phyloP scores from a whole-genome alignment of 495 filamentous ascomycete species.

The Penicillium flavigenum region DNA sequence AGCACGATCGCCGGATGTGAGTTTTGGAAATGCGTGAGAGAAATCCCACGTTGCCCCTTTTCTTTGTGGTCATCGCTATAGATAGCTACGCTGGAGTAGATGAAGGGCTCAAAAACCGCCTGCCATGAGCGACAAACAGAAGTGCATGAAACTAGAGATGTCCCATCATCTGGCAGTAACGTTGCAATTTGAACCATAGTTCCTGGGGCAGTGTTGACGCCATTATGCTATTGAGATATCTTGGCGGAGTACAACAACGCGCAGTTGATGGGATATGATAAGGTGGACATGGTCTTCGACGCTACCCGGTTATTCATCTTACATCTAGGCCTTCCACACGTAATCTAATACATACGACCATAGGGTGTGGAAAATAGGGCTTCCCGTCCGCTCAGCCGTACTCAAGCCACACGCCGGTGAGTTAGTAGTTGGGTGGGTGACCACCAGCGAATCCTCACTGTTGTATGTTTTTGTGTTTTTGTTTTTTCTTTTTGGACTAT shows the following conservation, averaged over 20 bases:
- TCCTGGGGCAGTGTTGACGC: not conserved
- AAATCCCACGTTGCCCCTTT: not conserved
- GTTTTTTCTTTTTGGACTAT: too few species aligned
- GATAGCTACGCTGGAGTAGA: not conserved
- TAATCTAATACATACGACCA: constrained; percentile 37
- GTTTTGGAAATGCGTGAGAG: not conserved
- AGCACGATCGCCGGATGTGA: constrained; percentile 5
- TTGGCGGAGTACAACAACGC: not conserved
- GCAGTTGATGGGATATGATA: not conserved
- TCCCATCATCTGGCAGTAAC: not conserved
- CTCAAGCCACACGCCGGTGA: constrained; percentile 2
- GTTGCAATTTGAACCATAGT: not conserved
- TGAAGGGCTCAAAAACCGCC: not conserved
- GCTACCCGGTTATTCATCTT: too few species aligned
- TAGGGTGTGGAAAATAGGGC: constrained; percentile 34
- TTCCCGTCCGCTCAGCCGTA: constrained; percentile 28
- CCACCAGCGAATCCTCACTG: too few species aligned
- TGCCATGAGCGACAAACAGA: constrained; percentile 1
- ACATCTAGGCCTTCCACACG: too few species aligned
- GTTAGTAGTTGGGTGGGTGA: constrained; percentile 7
- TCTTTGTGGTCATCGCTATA: constrained; percentile 1
- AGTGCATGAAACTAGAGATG: not conserved
- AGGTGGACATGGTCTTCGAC: too few species aligned
- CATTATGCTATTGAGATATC: not conserved
- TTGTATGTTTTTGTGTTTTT: too few species aligned